A percentile compares a stretch with the other conserved stretches of the same genome.
phyloP scores from a whole-genome alignment of 1,284 basidiomycete genomes.

The Wallemia mellicola region DNA sequence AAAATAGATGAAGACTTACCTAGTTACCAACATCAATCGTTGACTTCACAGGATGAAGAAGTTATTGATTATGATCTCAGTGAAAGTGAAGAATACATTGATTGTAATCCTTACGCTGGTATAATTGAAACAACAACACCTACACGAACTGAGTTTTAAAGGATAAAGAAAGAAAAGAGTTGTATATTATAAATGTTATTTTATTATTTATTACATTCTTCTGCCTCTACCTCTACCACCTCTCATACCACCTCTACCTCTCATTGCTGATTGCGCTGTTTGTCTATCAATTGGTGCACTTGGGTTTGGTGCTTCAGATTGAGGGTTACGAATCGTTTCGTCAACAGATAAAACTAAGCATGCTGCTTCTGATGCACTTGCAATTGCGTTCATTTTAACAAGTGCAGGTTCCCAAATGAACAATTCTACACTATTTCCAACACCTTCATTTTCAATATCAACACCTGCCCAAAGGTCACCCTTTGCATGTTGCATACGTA shows the following conservation, averaged over 20 bases:
- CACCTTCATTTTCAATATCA: constrained; percentile 75
- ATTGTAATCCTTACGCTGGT: neutral
- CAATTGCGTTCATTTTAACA: constrained; percentile 83
- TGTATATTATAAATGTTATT: neutral
- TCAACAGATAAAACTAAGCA: constrained; percentile 82
- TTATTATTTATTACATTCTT: neutral
- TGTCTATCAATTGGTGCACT: neutral
- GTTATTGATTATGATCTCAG: neutral
- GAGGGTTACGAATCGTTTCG: constrained; percentile 76
- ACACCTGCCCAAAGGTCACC: constrained; percentile 72
- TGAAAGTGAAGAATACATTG: neutral
- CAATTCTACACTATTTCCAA: constrained; percentile 74
- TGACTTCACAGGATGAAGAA: neutral
- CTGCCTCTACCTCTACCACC: neutral
- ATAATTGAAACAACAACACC: neutral
- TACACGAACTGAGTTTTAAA: neutral
- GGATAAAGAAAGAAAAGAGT: neutral
- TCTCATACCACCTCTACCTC: neutral
- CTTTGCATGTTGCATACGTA: constrained; percentile 82
- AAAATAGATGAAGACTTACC: too few relatives aligned
- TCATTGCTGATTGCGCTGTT: neutral
- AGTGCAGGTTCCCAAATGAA: constrained; percentile 97
- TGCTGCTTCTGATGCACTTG: constrained; percentile 80
- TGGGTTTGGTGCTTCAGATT: constrained; percentile 12
- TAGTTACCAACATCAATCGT: neutral